Base-by-base conservation (phyloP, 345 rosid genomes). In the Hypericum androsaemum region DNA sequence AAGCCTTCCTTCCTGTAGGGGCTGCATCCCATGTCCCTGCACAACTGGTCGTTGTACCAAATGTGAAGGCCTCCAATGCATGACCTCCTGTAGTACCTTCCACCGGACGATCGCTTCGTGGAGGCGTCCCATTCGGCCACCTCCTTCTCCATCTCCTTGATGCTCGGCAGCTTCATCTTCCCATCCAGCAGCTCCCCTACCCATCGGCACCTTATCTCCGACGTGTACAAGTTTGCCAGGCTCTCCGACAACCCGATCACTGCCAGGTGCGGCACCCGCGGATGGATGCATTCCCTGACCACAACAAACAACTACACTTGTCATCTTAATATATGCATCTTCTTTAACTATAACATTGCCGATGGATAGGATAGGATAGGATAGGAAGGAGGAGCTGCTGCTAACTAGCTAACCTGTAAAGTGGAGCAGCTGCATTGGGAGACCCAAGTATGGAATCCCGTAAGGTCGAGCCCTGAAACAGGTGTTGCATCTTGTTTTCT, bases 321-420 rank as follows among this genome's bases (percentile, higher is more conserved):
- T n/a, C 7, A 5, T 11, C 14, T 44, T 44, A 8, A 44, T 6
- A 12, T 7, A 16, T 11, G 0, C 7, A 11, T 43, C 14, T 7
- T n/a, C n/a, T n/a, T 22, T 22, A 22, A 22, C 32, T 22, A 22
- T 22, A 22, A 22, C 4, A 22, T 4, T 22, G 32, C 4, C 32
- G 32, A 22, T 22, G 32, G n/a, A n/a, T n/a, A n/a, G n/a, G n/a
- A 43, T 1, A 7, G 14, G 39, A 17, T 13, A 48, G 37, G 7
- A 12, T 11, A 6, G 6, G 0, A 41, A 9, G 32, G 16, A 3
- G 38, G 28, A 6, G 43, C n/a, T 13, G 10, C 52, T n/a, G n/a
- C n/a, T n/a, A n/a, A n/a, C n/a, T n/a, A n/a, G n/a, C n/a, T 12
- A 17, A 74, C 82, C 82, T 77, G 64, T 65, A 77, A 35, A 74